Evolutionary conservation across 805 yeast species (phyloP).

Genomic region (Kockiozyma suomiensis): DNA sequence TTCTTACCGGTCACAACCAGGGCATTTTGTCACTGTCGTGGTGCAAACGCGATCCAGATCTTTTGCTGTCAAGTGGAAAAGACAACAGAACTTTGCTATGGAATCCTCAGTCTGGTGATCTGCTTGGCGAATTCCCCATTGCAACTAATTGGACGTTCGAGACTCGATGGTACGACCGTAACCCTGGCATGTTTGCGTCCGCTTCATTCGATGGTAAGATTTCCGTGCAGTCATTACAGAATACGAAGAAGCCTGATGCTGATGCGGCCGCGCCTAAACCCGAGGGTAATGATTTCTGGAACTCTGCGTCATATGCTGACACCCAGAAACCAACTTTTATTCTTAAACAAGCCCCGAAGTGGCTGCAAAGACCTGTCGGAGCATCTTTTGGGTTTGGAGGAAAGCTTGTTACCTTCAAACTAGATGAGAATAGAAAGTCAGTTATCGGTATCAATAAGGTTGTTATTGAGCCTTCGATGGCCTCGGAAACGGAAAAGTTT

Average conservation of each 20-base stretch:
- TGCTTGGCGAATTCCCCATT: constrained; percentile 85
- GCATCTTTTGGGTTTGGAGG: constrained; percentile 95
- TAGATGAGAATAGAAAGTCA: constrained; percentile 17
- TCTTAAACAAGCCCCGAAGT: constrained; percentile 79
- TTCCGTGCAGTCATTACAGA: constrained; percentile 79
- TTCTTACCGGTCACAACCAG: constrained; percentile 77
- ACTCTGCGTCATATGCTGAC: constrained; percentile 46
- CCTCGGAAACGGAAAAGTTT: constrained; percentile 45
- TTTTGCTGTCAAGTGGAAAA: constrained; percentile 87
- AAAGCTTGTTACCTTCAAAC: constrained; percentile 53
- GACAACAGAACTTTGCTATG: constrained; percentile 86
- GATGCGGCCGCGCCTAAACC: constrained; percentile 39
- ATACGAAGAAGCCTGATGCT: constrained; percentile 51
- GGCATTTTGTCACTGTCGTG: constrained; percentile 92
- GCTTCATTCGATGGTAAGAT: constrained; percentile 48
- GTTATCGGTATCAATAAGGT: constrained; percentile 50
- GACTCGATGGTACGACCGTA: constrained; percentile 80
- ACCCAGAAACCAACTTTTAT: constrained; percentile 64
- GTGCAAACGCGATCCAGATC: constrained; percentile 79
- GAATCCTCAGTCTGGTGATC: constrained; percentile 78
- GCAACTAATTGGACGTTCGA: constrained; percentile 93
- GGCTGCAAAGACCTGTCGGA: constrained; percentile 76
- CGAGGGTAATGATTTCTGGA: constrained; percentile 84
- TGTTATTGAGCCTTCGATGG: constrained; percentile 41
- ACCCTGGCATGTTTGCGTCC: constrained; percentile 87